phyloP scores from a whole-genome alignment of 2,329 filamentous ascomycete genomes.

The Botrytis fabae region DNA sequence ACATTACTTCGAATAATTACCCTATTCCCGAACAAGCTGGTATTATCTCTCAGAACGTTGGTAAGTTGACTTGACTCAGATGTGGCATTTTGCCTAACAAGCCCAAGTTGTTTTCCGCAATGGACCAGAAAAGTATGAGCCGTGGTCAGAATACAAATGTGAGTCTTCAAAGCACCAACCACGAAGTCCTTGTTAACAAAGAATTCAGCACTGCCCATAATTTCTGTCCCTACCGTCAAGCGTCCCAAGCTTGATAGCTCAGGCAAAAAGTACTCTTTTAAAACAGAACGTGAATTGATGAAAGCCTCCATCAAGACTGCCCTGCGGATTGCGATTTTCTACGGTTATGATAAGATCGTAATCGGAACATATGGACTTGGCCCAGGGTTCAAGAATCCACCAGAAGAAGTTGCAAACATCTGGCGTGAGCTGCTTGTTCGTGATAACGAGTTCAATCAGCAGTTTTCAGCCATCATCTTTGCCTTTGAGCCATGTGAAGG shows the following conservation, averaged over 20 bases:
- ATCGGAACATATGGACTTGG: constrained; percentile 67
- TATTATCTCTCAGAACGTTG: constrained; percentile 68
- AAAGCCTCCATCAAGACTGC: constrained; percentile 71
- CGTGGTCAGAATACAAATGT: constrained; percentile 52
- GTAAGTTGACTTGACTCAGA: constrained; percentile 45
- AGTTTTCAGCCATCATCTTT: constrained; percentile 63
- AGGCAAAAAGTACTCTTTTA: constrained; percentile 70
- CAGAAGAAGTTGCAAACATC: constrained; percentile 62
- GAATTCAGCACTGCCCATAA: constrained; percentile 59
- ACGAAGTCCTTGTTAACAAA: not conserved
- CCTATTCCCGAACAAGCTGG: constrained; percentile 70
- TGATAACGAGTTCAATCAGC: constrained; percentile 61
- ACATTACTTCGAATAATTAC: constrained; percentile 56
- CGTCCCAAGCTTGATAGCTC: constrained; percentile 71
- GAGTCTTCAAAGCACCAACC: constrained; percentile 11
- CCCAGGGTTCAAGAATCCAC: constrained; percentile 63
- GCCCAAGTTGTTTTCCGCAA: constrained; percentile 65
- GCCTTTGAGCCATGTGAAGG: constrained; percentile 58
- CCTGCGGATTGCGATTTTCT: constrained; percentile 66
- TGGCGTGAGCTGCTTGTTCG: constrained; percentile 66
- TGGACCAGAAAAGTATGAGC: constrained; percentile 64
- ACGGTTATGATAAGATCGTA: constrained; percentile 57
- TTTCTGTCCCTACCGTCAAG: constrained; percentile 70
- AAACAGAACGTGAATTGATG: constrained; percentile 69
- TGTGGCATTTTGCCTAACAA: constrained; percentile 3